Base-by-base conservation (phyloP, 495 filamentous ascomycete genomes). In the Podospora pseudocomata region DNA sequence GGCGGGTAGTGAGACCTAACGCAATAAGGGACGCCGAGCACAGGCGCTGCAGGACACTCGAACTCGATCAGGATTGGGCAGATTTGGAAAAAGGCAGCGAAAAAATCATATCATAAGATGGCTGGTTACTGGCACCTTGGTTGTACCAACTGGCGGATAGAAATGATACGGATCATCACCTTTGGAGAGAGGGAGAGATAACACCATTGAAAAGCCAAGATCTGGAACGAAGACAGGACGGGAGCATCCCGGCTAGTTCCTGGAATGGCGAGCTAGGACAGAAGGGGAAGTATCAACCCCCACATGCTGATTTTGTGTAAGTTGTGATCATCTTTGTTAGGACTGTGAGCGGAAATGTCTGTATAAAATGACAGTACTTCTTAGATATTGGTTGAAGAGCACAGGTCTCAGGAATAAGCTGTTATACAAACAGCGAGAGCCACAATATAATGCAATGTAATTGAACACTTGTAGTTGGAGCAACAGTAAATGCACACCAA, bases 191-290 rank as follows among this genome's bases (percentile, higher is more conserved):
- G 16, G 27, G 54, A 44, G 49, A 71, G 69, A 71, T 71, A 71
- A 66, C 66, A 64, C 67, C 67, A 68, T 67, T 26, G 65, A 55
- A 32, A 20, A 15, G 69, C 69, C 69, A 71, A 71, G 69, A 4
- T 59, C 66, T 56, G 61, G 19, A 11, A 28, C 39, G 39, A 49
- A 49, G 39, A 49, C 39, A 49, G 39, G 30, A 39, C 32, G 28
- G 28, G 32, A 27, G n/a, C 16, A 63, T 39, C 61, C 32, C 34
- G 28, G 32, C 30, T 49, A 26, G 61, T 49, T 63, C 18, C 23
- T 61, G 23, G 30, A 30, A 18, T 26, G 30, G 5, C 11, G 59
- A 30, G 30, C 59, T 61, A 28, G 59, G 16, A 34, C 59, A 11
- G 30, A 49, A 49, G 15, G 39, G 39, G 39, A 11, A 49, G 39